Base-by-base conservation (phyloP, 768 basidiomycete genomes). In the Termitomyces sp. region DNA sequence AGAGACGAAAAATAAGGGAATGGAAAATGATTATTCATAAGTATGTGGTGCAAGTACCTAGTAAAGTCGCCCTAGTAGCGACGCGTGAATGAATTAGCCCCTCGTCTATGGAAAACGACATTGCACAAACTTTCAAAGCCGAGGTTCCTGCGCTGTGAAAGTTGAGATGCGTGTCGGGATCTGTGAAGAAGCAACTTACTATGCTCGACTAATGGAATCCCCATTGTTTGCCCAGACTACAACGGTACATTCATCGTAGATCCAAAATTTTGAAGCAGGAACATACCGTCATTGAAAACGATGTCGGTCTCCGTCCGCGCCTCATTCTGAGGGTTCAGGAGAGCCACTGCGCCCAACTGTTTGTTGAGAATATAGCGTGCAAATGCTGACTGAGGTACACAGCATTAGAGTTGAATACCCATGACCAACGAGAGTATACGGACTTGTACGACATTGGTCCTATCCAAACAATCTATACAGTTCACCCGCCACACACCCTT, bases 151-250 rank as follows among this genome's bases (percentile, higher is more conserved):
- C 91, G 64, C 91, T 94, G 59, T 33, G 25, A 53, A n/a, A 55
- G 36, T 13, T 60, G 27, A 52, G 40, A 38, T 16, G 13, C 25
- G 9, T 33, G 4, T 6, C n/a, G 27, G 51, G 40, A 9, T 42
- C 51, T 51, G n/a, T 9, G 38, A 13, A 53, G 23, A 61, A 40
- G 59, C 42, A 2, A 77, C 86, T 66, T 65, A 91, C 89, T 91
- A 93, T 52, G 88, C 88, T 52, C 89, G 80, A 67, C 91, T 94
- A 55, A 97, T 91, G 5, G 92, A 89, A 66, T 99, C 97, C 0
- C 97, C 97, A 61, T 98, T 98, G 65, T 98, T 97, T 2, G 97
- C 97, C 97, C 97, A 99, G 16, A 93, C 91, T 91, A 56, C 22
- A 42, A 20, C 38, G n/a, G n/a, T 41, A 7, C 23, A 4, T 32